Evolutionary conservation across 179 eudicot genomes (phyloP), one percentile per base, ranked within the genome.

Genomic region (Gypsophila paniculata): DNA sequence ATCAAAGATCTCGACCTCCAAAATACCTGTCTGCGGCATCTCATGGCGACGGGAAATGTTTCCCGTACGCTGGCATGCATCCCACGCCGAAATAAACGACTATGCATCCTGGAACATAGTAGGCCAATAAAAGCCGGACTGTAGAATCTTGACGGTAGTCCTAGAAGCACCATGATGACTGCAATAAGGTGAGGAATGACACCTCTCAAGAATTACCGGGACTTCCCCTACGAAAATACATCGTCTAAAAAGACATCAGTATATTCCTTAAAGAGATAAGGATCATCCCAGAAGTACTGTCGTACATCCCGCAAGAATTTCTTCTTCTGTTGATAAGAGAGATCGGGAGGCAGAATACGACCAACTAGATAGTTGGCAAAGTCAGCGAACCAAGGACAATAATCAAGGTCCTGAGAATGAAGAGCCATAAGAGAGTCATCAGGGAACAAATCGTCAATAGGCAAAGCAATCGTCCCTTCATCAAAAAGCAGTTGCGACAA

Each of bases 1-100:
- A 32, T 76, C 65, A 18, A 57, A 57, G 5, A 57, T 57, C 23
- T 57, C 61, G 10, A 57, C 61, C 23, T 57, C 61, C 3, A n/a
- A 10, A 0, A 57, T 57, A 57, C 26, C 26, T 0, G 4, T 57
- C 23, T 57, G 61, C 1, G 61, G 61, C 22, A 57, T 57, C 26
- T 18, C 61, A 18, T 57, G 61, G 0, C 61, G 7, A 21, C 61
- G 21, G 5, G 61, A 57, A 57, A 18, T 57, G 8, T 57, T 18
- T 19, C 22, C 61, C 6, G 61, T 18, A 21, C 23, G 18, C 23
- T 57, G 61, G 8, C 61, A 39, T 2, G 44, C 8, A 39, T 39
- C 44, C 2, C 44, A 39, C 2, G 44, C 44, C 10, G 10, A 8
- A 8, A 39, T 39, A 39, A 39, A 39, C 8, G 44, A 6, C 10